Base-by-base conservation (phyloP, 305 asterid genomes). In the Solanum hybrid region DNA sequence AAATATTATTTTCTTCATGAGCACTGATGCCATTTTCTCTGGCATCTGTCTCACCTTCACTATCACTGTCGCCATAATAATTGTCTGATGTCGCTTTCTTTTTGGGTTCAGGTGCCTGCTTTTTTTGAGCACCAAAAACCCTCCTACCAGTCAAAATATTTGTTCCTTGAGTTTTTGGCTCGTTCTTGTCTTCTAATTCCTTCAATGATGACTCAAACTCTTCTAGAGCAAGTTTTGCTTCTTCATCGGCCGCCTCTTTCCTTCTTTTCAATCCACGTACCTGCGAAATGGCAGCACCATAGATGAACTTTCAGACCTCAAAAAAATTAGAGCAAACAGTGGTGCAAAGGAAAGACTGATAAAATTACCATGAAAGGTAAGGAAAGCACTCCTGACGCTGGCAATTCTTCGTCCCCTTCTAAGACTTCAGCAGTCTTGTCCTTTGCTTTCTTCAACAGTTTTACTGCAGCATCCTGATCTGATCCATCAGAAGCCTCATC, bases 321-420 rank as follows among this genome's bases (percentile, higher is more conserved):
- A 72, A 31, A 76, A 15, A 35, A 31, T 71, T 45, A 45, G 34
- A 31, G 72, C 66, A 88, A 51, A 24, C 27, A 76, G 64, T 72
- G 66, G 82, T 87, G 66, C 79, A 40, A 91, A 42, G 80, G 76
- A 88, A 87, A 84, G 45, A 88, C 78, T 89, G 89, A 92, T 73
- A 36, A 90, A 78, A 64, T 87, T 92, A 97, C 99, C 99, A 96
- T 96, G 95, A 97, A 97, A 60, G 99, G 98, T 93, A 97, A 94
- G 88, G 98, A 93, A 89, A 94, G 94, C 91, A 97, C 95, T 92
- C 98, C 99, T 10, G 98, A 93, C 42, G 75, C 89, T 72, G 99
- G 97, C 90, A 94, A 79, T 88, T 94, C 98, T 79, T 95, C 98
- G 87, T 95, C 95, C 89, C 89, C 95, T 89, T 94, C 95, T 79